Base-by-base conservation (phyloP, 1,284 basidiomycete genomes). In the Ceratobasidium sp. region DNA sequence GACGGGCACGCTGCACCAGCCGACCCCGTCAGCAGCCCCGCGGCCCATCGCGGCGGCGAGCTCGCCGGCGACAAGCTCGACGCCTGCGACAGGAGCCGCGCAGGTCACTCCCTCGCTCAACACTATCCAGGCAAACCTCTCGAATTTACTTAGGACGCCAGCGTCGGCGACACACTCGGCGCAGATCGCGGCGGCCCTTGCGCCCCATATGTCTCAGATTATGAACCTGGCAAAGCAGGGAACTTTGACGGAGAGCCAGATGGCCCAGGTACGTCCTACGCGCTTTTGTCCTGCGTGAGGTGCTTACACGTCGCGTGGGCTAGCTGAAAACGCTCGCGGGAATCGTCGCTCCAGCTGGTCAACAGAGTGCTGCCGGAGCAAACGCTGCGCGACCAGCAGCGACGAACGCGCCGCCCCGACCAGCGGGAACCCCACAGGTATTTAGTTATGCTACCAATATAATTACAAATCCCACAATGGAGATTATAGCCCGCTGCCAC, bases 151-250 rank as follows among this genome's bases (percentile, higher is more conserved):
- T 19, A 59, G 37, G 43, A 51, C 68, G 8, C 68, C 68, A 1
- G 68, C 68, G 6, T 71, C 68, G 43, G 68, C 68, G 19, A 71
- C 68, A 19, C 68, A 71, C 31, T 69, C 68, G 19, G 68, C 68
- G 13, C 68, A 71, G 56, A 71, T 71, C 56, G 68, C 68, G 27
- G 68, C 68, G 22, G 68, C 68, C 16, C 68, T 71, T 3, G 68
- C 68, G 14, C 68, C 68, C 19, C 68, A 74, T 48, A 76, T 76
- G 76, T 68, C 76, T 11, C 74, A 76, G 74, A 63, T 76, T 13
- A 64, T 74, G 54, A 71, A 74, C 34, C 39, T 76, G 53, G 74
- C 74, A 3, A 69, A 74, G 61, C 68, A 74, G 29, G 76, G 76
- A 11, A 65, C 51, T 19, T 58, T 76, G 51, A 76, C 58, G n/a